Percentiles rank a stretch among this genome's conserved stretches.
Conservation (phyloP, 169 alveolate genomes). For the Plasmodium malariae region DNA sequence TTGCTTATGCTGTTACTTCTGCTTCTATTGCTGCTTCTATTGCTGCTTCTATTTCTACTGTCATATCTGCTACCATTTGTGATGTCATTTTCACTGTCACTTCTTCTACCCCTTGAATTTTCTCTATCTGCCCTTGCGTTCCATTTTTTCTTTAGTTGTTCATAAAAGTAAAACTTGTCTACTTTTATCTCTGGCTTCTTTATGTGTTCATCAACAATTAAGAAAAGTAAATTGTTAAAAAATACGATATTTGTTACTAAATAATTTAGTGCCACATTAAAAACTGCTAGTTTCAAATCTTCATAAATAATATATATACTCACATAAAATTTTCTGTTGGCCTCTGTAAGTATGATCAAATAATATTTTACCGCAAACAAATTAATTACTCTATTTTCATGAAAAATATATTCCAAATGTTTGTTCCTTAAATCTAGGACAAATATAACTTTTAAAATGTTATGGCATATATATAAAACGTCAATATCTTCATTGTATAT, state of each 20-base stretch:
- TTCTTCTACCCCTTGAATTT: not conserved
- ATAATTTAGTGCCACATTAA: conserved; percentile 6
- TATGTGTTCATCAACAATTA: conserved; percentile 32
- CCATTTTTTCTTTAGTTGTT: conserved; percentile 31
- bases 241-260: conserved; percentile 33
- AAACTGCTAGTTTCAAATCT: conserved; percentile 48
- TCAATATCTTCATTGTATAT: conserved; percentile 56
- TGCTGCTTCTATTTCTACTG: not conserved
- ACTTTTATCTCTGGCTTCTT: conserved; percentile 44
- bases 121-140: conserved; percentile 11
- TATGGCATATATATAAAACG: conserved; percentile 47
- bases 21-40: not conserved
- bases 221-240: conserved; percentile 55
- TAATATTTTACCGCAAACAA: conserved; percentile 52
- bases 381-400: conserved; percentile 36
- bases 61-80: not conserved
- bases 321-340: conserved; percentile 21
- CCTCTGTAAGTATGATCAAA: conserved; percentile 43
- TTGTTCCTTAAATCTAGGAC: conserved; percentile 28
- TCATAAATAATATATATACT: conserved; percentile 64
- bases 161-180: conserved; percentile 56
- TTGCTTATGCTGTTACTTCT: not conserved
- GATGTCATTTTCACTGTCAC: conserved; percentile 15
- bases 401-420: conserved; percentile 38
- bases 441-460: not conserved